Evolutionary conservation across 495 filamentous ascomycete genomes (phyloP).

Genomic region (Lasiosphaeris hirsuta): DNA sequence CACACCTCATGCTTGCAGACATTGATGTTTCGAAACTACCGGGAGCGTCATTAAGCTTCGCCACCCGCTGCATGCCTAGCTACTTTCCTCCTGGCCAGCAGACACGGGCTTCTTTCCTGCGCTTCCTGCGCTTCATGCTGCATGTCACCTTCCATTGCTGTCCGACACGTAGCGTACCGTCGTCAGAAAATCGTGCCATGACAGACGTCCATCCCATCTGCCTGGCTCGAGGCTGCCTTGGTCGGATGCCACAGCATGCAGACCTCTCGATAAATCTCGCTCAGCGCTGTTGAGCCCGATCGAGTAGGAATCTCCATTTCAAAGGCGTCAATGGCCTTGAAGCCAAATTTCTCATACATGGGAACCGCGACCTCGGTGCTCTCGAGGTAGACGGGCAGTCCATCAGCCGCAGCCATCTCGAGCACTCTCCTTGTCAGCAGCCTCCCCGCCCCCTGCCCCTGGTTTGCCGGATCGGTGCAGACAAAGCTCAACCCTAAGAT

Average conservation of each 20-base stretch:
- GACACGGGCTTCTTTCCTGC: too few species aligned
- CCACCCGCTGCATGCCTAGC: too few species aligned
- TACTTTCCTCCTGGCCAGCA: too few species aligned
- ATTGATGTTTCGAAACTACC: too few species aligned
- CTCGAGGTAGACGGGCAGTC: slow-evolving; percentile 42
- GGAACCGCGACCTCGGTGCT: slow-evolving; percentile 38
- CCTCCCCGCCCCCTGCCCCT: slow-evolving; percentile 40
- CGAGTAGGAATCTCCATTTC: slow-evolving; percentile 27
- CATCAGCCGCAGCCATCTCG: slow-evolving; percentile 32
- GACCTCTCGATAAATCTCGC: slow-evolving; percentile 25
- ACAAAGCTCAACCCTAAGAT: slow-evolving; percentile 37
- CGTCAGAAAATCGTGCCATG: too few species aligned
- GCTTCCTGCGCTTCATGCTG: too few species aligned
- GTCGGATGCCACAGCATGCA: slow-evolving; percentile 31
- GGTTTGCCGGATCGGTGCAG: slow-evolving; percentile 40
- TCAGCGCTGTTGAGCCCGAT: background rate
- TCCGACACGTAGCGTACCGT: too few species aligned
- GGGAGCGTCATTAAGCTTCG: too few species aligned
- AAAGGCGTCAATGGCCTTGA: slow-evolving; percentile 27
- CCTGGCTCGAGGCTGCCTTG: too few species aligned
- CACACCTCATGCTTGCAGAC: too few species aligned
- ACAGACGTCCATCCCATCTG: too few species aligned
- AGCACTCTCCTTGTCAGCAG: slow-evolving; percentile 36
- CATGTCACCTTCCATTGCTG: too few species aligned
- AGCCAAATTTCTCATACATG: slow-evolving; percentile 43